Evolutionary conservation across 2,329 filamentous ascomycete genomes (phyloP).

Genomic region (Aspergillus sp.): DNA sequence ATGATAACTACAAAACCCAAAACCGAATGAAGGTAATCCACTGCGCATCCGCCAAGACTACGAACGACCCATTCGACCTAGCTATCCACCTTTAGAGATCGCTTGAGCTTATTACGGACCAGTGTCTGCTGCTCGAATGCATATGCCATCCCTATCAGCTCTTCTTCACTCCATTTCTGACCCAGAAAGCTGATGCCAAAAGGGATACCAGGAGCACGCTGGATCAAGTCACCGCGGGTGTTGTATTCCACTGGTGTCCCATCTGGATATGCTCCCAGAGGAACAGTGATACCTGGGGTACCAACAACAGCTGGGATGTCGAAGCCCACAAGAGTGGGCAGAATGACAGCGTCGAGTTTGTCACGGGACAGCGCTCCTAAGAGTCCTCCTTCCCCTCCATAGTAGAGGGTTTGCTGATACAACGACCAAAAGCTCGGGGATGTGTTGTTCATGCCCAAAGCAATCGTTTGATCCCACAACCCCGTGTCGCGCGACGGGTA

Average conservation of each 20-base stretch:
- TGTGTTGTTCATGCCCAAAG: slow-evolving; percentile 58
- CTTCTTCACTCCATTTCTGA: slow-evolving; percentile 60
- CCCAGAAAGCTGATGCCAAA: slow-evolving; percentile 68
- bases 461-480: slow-evolving; percentile 57
- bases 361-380: slow-evolving; percentile 60
- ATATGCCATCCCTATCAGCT: slow-evolving; percentile 65
- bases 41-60: neutral
- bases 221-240: slow-evolving; percentile 53
- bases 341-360: slow-evolving; percentile 62
- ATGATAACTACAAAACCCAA: neutral
- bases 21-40: neutral
- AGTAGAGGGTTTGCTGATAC: slow-evolving; percentile 56
- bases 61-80: slow-evolving; percentile 47
- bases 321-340: slow-evolving; percentile 56
- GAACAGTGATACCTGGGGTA: slow-evolving; percentile 63
- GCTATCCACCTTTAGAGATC: slow-evolving; percentile 47
- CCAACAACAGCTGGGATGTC: slow-evolving; percentile 59
- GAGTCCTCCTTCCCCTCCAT: slow-evolving; percentile 62
- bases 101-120: slow-evolving; percentile 50
- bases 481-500: slow-evolving; percentile 63
- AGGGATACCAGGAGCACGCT: slow-evolving; percentile 55
- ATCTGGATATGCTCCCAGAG: slow-evolving; percentile 58
- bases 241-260: slow-evolving; percentile 47
- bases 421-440: slow-evolving; percentile 58
- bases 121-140: slow-evolving; percentile 66